These are phyloP conservation scores for Epichloe coenophiala DNA, from an alignment of 2,329 filamentous ascomycete species.

Conservation along the genomic window DNA sequence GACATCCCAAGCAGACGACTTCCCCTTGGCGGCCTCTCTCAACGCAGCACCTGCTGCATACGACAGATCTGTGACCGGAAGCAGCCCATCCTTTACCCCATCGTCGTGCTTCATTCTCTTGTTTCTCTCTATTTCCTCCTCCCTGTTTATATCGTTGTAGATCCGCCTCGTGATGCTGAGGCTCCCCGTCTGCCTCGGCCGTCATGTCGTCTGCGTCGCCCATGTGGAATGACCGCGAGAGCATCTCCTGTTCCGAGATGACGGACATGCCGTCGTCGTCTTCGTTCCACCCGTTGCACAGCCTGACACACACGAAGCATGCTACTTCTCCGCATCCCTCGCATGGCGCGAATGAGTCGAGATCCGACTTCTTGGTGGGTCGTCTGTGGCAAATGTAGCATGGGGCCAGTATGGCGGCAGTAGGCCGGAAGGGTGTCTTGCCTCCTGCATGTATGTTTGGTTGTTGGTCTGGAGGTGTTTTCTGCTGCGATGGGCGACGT, in stretches of 20 bases:
- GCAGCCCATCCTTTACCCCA: slow-evolving; percentile 21
- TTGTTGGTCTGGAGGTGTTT: slow-evolving; percentile 11
- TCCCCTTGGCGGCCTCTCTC: slow-evolving; percentile 52
- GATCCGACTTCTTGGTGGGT: slow-evolving; percentile 50
- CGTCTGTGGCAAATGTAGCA: slow-evolving; percentile 57
- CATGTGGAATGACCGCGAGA: slow-evolving; percentile 36
- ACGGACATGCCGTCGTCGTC: slow-evolving; percentile 8
- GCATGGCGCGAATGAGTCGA: slow-evolving; percentile 54
- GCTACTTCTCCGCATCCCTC: slow-evolving; percentile 46
- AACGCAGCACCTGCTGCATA: slow-evolving; percentile 57
- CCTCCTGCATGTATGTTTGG: slow-evolving; percentile 4
- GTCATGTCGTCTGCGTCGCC: slow-evolving; percentile 28
- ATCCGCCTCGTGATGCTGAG: neutral
- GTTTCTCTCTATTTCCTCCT: neutral
- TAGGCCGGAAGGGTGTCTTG: slow-evolving; percentile 4
- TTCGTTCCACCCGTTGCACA: slow-evolving; percentile 39
- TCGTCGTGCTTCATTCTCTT: slow-evolving; percentile 1
- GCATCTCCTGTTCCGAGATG: slow-evolving; percentile 20
- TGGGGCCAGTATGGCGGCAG: slow-evolving; percentile 27
- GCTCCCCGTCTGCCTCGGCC: neutral
- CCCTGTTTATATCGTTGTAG: neutral
- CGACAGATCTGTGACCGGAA: slow-evolving; percentile 34
- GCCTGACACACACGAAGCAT: slow-evolving; percentile 56
- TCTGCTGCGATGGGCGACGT: slow-evolving; percentile 14
- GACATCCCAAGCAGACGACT: slow-evolving; percentile 51